Conservation (phyloP, 768 basidiomycete genomes). For the Clitopilus hobsonii region DNA sequence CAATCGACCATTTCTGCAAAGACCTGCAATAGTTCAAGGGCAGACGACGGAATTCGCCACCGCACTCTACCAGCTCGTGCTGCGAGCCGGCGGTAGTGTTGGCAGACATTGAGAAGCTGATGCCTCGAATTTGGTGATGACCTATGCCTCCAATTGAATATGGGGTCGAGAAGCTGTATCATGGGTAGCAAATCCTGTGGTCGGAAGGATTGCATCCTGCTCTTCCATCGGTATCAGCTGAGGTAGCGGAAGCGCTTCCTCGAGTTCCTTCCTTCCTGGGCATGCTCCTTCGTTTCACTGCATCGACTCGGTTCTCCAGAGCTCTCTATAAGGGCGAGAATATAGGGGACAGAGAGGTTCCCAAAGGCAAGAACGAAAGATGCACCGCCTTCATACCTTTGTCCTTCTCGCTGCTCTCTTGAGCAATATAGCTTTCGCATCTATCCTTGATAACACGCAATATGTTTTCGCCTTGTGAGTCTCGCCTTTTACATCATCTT, state of each 20-base stretch:
- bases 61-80: too few species aligned
- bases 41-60: too few species aligned
- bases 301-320: not conserved
- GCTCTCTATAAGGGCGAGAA: not conserved
- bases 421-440: not conserved
- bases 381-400: not conserved
- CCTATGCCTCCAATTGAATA: too few species aligned
- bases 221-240: too few species aligned
- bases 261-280: not conserved
- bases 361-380: not conserved
- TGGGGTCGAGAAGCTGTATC: too few species aligned
- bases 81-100: too few species aligned
- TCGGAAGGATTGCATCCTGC: too few species aligned
- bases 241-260: not conserved
- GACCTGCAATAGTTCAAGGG: too few species aligned
- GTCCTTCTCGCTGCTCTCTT: not conserved
- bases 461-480: conserved; percentile 14
- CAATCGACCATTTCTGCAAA: too few species aligned
- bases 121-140: too few species aligned
- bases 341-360: not conserved
- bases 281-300: not conserved
- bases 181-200: too few species aligned
- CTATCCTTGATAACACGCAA: conserved; percentile 8
- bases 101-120: too few species aligned
- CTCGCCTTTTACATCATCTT: not conserved